Evolutionary conservation across 495 filamentous ascomycete genomes (phyloP).

Genomic region (Penicillium pancosmium): DNA sequence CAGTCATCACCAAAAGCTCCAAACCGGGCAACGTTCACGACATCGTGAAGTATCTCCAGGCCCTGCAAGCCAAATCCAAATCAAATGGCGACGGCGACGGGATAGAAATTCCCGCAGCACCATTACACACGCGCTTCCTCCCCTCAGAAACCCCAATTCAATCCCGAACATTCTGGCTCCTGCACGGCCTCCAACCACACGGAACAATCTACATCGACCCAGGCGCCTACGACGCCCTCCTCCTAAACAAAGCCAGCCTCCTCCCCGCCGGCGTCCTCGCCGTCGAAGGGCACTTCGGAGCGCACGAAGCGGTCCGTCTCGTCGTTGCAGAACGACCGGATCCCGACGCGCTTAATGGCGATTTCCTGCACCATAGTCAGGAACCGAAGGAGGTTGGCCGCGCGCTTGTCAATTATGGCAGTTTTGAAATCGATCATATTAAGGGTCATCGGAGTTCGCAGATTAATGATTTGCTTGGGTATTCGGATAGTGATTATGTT

Average conservation of each 20-base stretch:
- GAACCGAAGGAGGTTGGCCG: conserved; percentile 79
- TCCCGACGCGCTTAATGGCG: conserved; percentile 42
- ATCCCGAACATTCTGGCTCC: conserved; percentile 94
- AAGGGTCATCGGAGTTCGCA: conserved; percentile 81
- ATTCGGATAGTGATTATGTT: conserved; percentile 94
- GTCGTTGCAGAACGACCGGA: conserved; percentile 67
- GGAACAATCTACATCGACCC: conserved; percentile 90
- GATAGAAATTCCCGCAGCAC: conserved; percentile 35
- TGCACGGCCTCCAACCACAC: conserved; percentile 90
- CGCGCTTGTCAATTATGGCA: conserved; percentile 92
- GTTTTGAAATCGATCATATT: conserved; percentile 77
- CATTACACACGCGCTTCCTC: conserved; percentile 91
- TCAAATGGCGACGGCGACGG: conserved; percentile 22
- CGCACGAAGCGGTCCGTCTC: conserved; percentile 88
- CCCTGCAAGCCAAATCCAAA: conserved; percentile 35
- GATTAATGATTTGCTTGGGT: conserved; percentile 78
- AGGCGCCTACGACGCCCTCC: conserved; percentile 80
- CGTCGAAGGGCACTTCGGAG: conserved; percentile 82
- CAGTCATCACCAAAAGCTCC: conserved; percentile 88
- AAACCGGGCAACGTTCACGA: conserved; percentile 88
- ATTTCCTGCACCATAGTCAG: conserved; percentile 45
- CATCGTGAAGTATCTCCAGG: conserved; percentile 82
- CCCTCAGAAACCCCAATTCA: conserved; percentile 84
- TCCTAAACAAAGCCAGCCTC: conserved; percentile 81
- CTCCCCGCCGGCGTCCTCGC: conserved; percentile 89